Evolutionary conservation across 345 rosid species (phyloP), one percentile per base, ranked within the genome.

Genomic region (Dipteronia dyeriana): DNA sequence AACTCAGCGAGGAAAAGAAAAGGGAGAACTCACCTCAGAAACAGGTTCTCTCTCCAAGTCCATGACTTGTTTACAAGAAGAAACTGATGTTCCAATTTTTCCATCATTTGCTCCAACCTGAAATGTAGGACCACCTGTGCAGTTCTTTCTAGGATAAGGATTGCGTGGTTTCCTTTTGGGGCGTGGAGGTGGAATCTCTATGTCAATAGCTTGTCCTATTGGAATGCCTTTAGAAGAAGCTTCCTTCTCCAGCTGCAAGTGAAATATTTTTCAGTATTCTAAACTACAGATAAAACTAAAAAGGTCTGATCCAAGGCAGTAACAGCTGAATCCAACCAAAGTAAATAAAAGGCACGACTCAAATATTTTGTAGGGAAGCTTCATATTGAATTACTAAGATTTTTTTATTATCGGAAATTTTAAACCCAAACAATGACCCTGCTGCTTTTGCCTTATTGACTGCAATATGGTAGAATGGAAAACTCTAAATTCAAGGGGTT

Each of bases 121-220:
- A 10, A 54, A 74, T 68, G 83, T 38, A 25, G 85, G 73, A 75
- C 83, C 76, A 80, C 84, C 59, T 13, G 70, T 67, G 75, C 88
- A 87, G 0, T 77, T 92, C 87, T 93, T 95, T 78, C 98, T 82
- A 81, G 99, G 99, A 85, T 93, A 95, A 72, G 99, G 99, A 89
- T 90, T 93, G 83, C 84, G 87, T 54, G 99, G 98, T 87, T 95
- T 95, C 65, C 93, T 88, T 80, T 95, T 95, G 56, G 98, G 99
- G 57, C 99, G 93, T 39, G 99, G 98, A 85, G 99, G 98, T 51
- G 99, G 99, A 79, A 95, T 95, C 75, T 89, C 89, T 81, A 95
- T 90, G 78, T 95, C 92, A 66, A 91, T 81, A 59, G 93, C 84
- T 84, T 93, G 93, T 75, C 91, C 88, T 77, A 88, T 67, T 23